Conservation (phyloP, 1,139 yeast genomes). For the Geotrichum australiense region DNA sequence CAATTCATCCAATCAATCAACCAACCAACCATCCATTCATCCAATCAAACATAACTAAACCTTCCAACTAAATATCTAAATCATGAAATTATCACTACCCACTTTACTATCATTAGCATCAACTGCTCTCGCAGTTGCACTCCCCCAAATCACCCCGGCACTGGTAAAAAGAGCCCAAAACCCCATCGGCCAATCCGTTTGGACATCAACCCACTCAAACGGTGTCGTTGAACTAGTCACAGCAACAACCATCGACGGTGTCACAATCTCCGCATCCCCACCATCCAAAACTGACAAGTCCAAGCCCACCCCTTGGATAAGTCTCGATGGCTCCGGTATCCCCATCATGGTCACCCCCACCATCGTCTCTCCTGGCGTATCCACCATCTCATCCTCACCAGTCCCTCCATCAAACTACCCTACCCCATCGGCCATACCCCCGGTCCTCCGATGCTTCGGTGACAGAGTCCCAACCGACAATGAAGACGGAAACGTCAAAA, state of each 20-base stretch:
- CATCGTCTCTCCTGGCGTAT: constrained; percentile 25
- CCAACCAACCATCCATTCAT: background rate
- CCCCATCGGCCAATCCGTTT: constrained; percentile 29
- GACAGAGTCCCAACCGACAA: constrained; percentile 34
- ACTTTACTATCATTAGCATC: background rate
- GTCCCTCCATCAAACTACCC: constrained; percentile 34
- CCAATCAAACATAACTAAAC: background rate
- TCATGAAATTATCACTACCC: background rate
- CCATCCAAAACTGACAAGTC: constrained; percentile 24
- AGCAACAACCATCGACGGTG: constrained; percentile 38
- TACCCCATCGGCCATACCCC: constrained; percentile 34
- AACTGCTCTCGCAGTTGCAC: background rate
- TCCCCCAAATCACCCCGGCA: constrained; percentile 2
- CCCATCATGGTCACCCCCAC: constrained; percentile 37
- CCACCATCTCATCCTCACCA: constrained; percentile 34
- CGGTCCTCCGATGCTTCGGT: constrained; percentile 38
- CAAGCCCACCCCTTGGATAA: constrained; percentile 34
- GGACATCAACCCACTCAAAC: constrained; percentile 35
- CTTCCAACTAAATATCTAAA: too few relatives aligned
- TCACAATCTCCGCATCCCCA: constrained; percentile 38
- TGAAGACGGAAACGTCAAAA: constrained; percentile 4
- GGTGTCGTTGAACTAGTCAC: constrained; percentile 31
- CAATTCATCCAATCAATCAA: too few relatives aligned
- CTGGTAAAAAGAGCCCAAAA: constrained; percentile 30
- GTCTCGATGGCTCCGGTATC: constrained; percentile 37